phyloP scores from a whole-genome alignment of 2,329 filamentous ascomycete genomes.

The Fusarium camptoceras region DNA sequence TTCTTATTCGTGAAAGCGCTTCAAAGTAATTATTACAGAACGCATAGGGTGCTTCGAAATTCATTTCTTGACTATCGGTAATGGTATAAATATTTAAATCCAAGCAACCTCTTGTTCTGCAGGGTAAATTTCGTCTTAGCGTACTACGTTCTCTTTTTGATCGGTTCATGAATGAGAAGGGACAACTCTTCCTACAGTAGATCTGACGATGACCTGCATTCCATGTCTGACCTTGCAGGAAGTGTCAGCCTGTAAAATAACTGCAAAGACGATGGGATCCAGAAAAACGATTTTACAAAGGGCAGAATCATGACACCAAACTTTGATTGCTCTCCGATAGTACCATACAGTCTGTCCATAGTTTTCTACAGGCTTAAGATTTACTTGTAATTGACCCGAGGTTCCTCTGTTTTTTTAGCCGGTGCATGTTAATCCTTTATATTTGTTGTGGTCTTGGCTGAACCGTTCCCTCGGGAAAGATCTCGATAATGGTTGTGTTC shows the following conservation, averaged over 20 bases:
- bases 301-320: neutral
- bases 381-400: neutral
- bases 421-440: neutral
- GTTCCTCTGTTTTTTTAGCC: neutral
- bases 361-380: neutral
- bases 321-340: neutral
- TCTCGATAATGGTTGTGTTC: neutral
- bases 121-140: too few species aligned
- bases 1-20: too few species aligned
- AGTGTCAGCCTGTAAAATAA: neutral
- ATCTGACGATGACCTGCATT: neutral
- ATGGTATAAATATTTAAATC: too few species aligned
- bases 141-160: too few species aligned
- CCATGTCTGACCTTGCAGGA: neutral
- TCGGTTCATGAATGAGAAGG: too few species aligned
- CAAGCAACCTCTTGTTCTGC: too few species aligned
- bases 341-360: neutral
- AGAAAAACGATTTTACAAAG: neutral
- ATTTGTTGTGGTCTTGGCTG: too few species aligned
- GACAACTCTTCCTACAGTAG: too few species aligned
- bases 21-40: too few species aligned
- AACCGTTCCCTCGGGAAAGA: neutral
- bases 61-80: too few species aligned
- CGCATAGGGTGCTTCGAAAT: too few species aligned
- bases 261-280: neutral